Base-by-base conservation (phyloP, 805 yeast genomes). In the Clavispora asparagi region DNA sequence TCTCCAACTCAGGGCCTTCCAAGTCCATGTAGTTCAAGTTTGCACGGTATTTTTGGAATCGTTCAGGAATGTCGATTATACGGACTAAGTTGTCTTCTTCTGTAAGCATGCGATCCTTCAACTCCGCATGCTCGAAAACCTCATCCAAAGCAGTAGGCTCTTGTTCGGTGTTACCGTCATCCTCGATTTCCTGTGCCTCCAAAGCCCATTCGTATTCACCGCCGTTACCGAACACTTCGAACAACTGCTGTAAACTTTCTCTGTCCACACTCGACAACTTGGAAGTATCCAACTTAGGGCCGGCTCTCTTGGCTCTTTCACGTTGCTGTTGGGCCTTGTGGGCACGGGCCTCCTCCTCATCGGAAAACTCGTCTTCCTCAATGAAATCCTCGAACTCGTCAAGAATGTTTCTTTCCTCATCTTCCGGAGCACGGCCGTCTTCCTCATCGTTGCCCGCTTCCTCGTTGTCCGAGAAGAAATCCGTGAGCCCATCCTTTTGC, bases 131-230 rank as follows among this genome's bases (percentile, higher is more conserved):
- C 72, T 94, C 99, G 59, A 94, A 94, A 31, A 94, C 95, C 59
- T 94, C 96, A 54, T 86, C 83, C 53, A 94, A 74, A 11, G 86
- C 81, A 3, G 77, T 73, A 27, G 81, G 74, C 39, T 72, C 82
- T 41, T 73, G 77, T n/a, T 79, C 82, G 32, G 67, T 71, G 47
- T 69, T 64, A 30, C 79, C 81, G 26, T 70, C 79, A 42, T 77
- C 83, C 54, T 78, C 84, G 46, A 73, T 76, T 50, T 79, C 82
- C 67, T 91, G 97, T 27, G 88, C 94, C 59, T 89, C 97, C 45
- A 94, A 73, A 11, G 99, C 99, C 98, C 99, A 94, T 47, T 88
- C 97, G 65, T 94, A 94, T 60, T 92, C 97, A 53, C 83, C 90
- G 43, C 99, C 99, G 64, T 90, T 95, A 54, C 99, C 99, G 62